Base-by-base conservation (phyloP, 2,329 filamentous ascomycete species). In the Microcyclospora pomicola region DNA sequence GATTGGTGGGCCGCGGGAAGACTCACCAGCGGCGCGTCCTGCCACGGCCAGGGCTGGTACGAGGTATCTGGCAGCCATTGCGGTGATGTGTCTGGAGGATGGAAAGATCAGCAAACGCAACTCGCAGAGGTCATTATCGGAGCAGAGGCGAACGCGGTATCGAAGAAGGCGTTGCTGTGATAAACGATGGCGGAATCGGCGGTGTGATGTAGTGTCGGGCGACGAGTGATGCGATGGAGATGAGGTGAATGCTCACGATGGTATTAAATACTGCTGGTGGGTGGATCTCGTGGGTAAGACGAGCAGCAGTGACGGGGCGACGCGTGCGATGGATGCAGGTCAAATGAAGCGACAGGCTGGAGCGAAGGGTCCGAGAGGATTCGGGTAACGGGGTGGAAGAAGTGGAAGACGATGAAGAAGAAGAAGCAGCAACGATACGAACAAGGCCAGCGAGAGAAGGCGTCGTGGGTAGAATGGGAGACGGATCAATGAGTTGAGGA, bases 61-160 rank as follows among this genome's bases (percentile, higher is more conserved):
- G 49, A 71, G 59, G 60, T 71, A 68, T 59, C 68, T 73, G 52
- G 71, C 59, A 46, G 64, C 64, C 67, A 75, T 74, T 58, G 40
- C 28, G 34, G 40, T 35, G 38, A 27, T 31, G 27, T 12, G 14
- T 40, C 34, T 35, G 33, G 35, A 34, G 28, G n/a, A 16, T 30
- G 28, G 33, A 38, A 41, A 15, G 30, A 28, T 16, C 39, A 34
- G 15, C 43, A 43, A 47, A 38, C 44, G 41, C 43, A 44, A 33
- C 30, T 29, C 34, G 24, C 15, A 29, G 31, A 41, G 27, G 33
- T 14, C 33, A 14, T 13, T 2, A 14, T 14, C 7, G 12, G 14
- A 35, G 15, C 12, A n/a, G 33, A 15, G 14, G 14, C 19, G 9
- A 19, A 27, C 9, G 33, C 9, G 15, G 15, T 9, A 19, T 15